Evolutionary conservation across 176 grass and related monocot genomes (phyloP).

Genomic region (Poa pratensis): DNA sequence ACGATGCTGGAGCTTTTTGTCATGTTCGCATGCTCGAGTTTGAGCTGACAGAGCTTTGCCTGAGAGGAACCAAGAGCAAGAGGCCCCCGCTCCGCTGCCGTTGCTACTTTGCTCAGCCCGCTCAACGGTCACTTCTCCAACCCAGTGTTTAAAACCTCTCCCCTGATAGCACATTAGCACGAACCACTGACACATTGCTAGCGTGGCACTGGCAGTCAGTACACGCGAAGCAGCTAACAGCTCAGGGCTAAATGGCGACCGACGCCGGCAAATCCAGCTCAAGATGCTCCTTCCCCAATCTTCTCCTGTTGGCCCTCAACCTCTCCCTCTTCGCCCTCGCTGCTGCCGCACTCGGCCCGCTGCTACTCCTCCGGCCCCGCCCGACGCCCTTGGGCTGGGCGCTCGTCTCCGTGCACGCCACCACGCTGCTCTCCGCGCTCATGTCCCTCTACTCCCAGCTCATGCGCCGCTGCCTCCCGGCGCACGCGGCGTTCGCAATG

Average conservation of each 20-base stretch:
- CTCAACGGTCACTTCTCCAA: background rate
- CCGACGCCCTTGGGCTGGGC: constrained; percentile 74
- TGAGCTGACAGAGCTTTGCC: too few species aligned
- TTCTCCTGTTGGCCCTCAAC: constrained; percentile 64
- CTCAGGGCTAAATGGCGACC: constrained; percentile 34
- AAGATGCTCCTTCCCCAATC: constrained; percentile 45
- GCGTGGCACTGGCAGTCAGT: background rate
- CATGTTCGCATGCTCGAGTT: too few species aligned
- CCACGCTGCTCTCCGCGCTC: constrained; percentile 62
- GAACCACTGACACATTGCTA: background rate
- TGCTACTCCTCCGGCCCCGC: constrained; percentile 58
- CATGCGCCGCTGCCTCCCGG: constrained; percentile 55
- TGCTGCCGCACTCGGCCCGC: constrained; percentile 43
- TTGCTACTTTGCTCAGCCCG: too few species aligned
- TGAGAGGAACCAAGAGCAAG: too few species aligned
- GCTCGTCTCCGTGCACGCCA: constrained; percentile 60
- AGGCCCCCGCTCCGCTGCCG: too few species aligned
- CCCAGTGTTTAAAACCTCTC: background rate
- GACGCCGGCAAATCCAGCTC: constrained; percentile 9
- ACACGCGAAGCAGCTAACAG: background rate
- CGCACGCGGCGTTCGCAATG: constrained; percentile 45
- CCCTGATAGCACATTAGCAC: background rate
- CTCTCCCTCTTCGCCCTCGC: constrained; percentile 58
- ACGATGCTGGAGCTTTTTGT: too few species aligned
- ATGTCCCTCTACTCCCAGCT: constrained; percentile 49